Evolutionary conservation across 139 green algal genomes (phyloP), one percentile per base, ranked within the genome.

Genomic region (Chlorella sp.): DNA sequence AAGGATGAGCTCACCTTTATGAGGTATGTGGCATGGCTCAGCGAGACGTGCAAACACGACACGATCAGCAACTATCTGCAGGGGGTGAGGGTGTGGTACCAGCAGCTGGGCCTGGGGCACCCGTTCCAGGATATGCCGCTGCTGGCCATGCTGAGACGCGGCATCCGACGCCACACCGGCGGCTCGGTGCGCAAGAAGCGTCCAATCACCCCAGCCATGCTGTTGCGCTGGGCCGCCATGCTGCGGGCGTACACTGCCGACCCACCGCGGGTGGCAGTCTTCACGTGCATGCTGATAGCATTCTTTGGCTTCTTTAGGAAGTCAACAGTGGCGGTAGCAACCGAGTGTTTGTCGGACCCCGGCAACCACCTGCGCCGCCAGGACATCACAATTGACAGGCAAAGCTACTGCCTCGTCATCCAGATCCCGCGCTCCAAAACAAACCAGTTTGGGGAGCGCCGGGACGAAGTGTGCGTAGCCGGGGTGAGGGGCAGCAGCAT

Each of bases 61-160:
- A 79, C 73, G 28, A 79, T 79, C 73, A 79, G 73, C 73, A 40
- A 40, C 16, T 79, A 79, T 16, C 5, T 79, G 73, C 73, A 79
- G 37, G 73, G 73, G 28, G 32, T 79, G 32, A 40, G 73, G 32
- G 73, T 21, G 5, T 79, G 73, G 73, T 79, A 79, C 73, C 73
- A 79, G 73, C 73, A 79, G 73, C 73, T 79, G 32, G 73, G 73
- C 32, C 32, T 19, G 32, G 73, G 73, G n/a, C 73, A 79, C 73
- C 73, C 73, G 73, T 79, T 79, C 32, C 32, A 79, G 73, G 73
- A 79, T n/a, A 79, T 79, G 73, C 73, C 73, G 73, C 73, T 79
- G 73, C 73, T 79, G 73, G 32, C 73, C 73, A 79, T 79, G 73
- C 73, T 79, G 32, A 19, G 73, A 9, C 32, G 73, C 30, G 73